Conservation (phyloP, 139 green algal genomes). For the Coccomyxa sp. region DNA sequence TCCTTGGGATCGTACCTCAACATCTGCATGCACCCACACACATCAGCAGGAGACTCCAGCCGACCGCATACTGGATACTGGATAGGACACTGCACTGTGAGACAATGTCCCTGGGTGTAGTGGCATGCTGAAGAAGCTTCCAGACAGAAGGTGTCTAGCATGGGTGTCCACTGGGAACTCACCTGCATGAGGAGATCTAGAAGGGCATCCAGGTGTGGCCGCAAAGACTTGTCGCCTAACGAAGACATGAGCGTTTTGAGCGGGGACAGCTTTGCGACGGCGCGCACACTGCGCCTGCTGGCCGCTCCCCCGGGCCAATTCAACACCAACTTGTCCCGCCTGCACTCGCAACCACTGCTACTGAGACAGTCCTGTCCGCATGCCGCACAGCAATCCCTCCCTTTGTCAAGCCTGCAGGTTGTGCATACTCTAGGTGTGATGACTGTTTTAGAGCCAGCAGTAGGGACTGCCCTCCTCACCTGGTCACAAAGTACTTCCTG, state of each 20-base stretch:
- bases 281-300: constrained; percentile 67
- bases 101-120: background rate
- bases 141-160: background rate
- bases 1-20: constrained; percentile 65
- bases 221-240: constrained; percentile 17
- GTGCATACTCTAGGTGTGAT: background rate
- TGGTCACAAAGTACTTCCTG: constrained; percentile 35
- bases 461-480: background rate
- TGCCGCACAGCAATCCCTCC: background rate
- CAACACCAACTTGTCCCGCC: constrained; percentile 33
- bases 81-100: background rate
- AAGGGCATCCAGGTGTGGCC: constrained; percentile 13
- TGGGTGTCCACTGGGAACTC: background rate
- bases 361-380: background rate
- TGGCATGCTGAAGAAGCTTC: background rate
- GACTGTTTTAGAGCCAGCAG: background rate
- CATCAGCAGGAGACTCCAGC: background rate
- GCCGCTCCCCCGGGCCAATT: constrained; percentile 72
- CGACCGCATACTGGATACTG: too few species aligned
- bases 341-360: background rate
- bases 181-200: background rate
- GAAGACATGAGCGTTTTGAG: constrained; percentile 20
- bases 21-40: constrained; percentile 14
- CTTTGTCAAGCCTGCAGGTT: background rate
- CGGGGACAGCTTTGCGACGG: constrained; percentile 54